Evolutionary conservation across 306 rosid genomes (phyloP).

Genomic region (Cicer cuneatum): DNA sequence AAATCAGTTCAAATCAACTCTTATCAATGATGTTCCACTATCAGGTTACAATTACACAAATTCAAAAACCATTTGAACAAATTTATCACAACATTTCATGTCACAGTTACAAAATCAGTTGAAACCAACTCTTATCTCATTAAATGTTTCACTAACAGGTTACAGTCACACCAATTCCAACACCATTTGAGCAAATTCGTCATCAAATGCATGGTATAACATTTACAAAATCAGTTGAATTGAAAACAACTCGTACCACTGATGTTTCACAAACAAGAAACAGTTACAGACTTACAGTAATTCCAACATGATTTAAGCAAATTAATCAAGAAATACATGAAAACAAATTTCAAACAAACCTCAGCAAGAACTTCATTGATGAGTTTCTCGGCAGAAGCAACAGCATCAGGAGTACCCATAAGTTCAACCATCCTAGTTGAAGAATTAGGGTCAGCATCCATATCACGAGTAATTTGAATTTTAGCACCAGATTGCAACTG

Average conservation of each 20-base stretch:
- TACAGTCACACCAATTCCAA: neutral
- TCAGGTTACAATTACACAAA: neutral
- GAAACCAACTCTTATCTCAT: neutral
- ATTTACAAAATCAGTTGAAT: too few species aligned
- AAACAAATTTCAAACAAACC: slow-evolving; percentile 45
- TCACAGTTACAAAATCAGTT: neutral
- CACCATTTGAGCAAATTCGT: neutral
- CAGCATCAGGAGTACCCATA: slow-evolving; percentile 85
- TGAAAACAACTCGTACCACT: neutral
- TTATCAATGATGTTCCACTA: neutral
- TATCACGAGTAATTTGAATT: slow-evolving; percentile 94
- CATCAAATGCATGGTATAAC: too few species aligned
- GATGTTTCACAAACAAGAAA: neutral
- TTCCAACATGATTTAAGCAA: neutral
- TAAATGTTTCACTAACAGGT: neutral
- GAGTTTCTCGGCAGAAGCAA: slow-evolving; percentile 83
- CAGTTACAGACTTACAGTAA: neutral
- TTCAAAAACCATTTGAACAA: neutral
- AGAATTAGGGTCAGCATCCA: slow-evolving; percentile 82
- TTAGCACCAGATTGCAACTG: slow-evolving; percentile 95
- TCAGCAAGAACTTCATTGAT: slow-evolving; percentile 88
- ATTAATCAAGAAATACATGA: neutral
- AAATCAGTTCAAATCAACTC: neutral
- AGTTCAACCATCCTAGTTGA: slow-evolving; percentile 74
- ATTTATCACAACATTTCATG: too few species aligned